Percentiles rank a stretch among this genome's conserved stretches.
These are phyloP conservation scores for Solanum aculeatissimum DNA, from an alignment of 305 asterid species.

Conservation along the genomic window DNA sequence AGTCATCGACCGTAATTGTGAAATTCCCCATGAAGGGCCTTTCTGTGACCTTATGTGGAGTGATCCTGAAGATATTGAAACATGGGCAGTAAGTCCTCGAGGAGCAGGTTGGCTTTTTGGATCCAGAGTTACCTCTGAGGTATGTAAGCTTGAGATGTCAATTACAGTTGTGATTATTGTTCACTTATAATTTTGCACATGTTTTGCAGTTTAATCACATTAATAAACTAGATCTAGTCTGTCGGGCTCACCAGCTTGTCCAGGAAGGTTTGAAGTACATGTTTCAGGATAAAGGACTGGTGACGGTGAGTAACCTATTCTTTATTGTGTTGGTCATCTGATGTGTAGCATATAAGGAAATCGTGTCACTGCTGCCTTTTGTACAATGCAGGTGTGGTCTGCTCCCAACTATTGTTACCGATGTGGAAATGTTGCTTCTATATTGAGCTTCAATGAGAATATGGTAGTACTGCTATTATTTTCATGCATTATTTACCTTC, in stretches of 20 bases:
- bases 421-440: conserved; percentile 98
- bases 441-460: conserved; percentile 91
- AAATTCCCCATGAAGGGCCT: conserved; percentile 99
- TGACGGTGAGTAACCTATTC: conserved; percentile 63
- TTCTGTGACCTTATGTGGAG: conserved; percentile 99
- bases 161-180: not conserved
- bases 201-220: conserved; percentile 83
- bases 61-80: conserved; percentile 99
- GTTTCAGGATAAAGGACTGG: conserved; percentile 99
- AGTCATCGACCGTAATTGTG: conserved; percentile 89
- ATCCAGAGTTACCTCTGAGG: conserved; percentile 97
- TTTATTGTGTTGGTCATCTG: not conserved
- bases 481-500: not conserved
- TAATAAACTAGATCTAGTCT: conserved; percentile 88
- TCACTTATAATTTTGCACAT: conserved; percentile 5
- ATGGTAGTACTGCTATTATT: conserved; percentile 40
- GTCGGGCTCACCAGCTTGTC: conserved; percentile 99
- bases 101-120: conserved; percentile 99
- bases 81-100: conserved; percentile 99
- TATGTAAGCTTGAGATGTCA: conserved; percentile 6
- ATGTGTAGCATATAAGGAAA: not conserved
- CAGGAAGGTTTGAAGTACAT: conserved; percentile 98
- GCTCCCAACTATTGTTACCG: conserved; percentile 99
- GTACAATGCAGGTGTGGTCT: conserved; percentile 85
- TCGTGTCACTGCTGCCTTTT: not conserved